Evolutionary conservation across 164 flowering plant species (phyloP).

Genomic region (Berberis thunbergii): DNA sequence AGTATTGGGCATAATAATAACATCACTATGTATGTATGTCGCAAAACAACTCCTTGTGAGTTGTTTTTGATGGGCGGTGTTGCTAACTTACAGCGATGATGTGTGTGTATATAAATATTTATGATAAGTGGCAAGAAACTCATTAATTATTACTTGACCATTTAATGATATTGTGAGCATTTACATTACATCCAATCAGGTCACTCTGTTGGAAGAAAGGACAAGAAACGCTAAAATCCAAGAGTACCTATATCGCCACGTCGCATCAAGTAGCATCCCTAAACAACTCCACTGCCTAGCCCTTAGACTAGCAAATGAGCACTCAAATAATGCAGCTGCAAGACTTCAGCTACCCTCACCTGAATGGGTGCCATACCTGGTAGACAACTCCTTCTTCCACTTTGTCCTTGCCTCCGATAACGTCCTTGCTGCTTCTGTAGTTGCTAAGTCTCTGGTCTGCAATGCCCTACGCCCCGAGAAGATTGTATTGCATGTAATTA

Average conservation of each 20-base stretch:
- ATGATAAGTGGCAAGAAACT: too few species aligned
- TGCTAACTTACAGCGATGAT: too few species aligned
- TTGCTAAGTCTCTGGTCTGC: constrained; percentile 62
- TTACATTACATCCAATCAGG: constrained; percentile 28
- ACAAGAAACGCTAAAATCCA: constrained; percentile 83
- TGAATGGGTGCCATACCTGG: constrained; percentile 71
- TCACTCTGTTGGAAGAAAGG: constrained; percentile 62
- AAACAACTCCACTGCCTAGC: constrained; percentile 91
- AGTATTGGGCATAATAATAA: not conserved
- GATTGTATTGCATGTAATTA: constrained; percentile 77
- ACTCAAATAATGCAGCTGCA: constrained; percentile 77
- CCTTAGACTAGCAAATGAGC: constrained; percentile 70
- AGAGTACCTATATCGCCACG: constrained; percentile 86
- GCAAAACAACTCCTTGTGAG: too few species aligned
- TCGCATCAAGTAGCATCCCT: constrained; percentile 97
- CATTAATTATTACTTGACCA: too few species aligned
- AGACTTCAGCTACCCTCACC: constrained; percentile 83
- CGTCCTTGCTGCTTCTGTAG: constrained; percentile 82
- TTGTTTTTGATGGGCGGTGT: too few species aligned
- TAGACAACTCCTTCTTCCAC: constrained; percentile 80
- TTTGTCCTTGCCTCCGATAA: constrained; percentile 93
- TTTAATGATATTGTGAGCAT: too few species aligned
- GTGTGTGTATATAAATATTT: too few species aligned
- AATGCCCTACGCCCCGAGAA: constrained; percentile 56
- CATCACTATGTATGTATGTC: too few species aligned